Evolutionary conservation across 176 grass and related monocot species (phyloP), one percentile per base, ranked within the genome.

Genomic region (Secale cereale): DNA sequence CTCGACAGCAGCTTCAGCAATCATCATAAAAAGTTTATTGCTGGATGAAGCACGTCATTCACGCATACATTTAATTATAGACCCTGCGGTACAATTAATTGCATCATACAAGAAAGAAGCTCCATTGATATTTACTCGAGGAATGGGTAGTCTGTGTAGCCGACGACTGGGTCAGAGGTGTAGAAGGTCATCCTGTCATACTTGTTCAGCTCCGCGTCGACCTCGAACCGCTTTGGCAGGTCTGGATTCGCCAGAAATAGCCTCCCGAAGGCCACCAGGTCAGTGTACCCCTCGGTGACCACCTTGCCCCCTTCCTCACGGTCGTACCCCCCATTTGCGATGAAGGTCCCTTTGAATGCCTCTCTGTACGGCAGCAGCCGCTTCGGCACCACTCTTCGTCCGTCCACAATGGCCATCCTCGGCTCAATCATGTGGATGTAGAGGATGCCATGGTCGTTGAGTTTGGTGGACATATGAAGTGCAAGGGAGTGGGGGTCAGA

Each of bases 291-390:
- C 20, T 59, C 20, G 7, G 20, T 9, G 20, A 59, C 56, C 19
- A 59, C 56, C 56, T 59, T 59, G 56, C 8, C 56, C 56, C 20
- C 56, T n/a, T 59, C 91, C 26, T 80, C 91, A 41, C 86, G 59
- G n/a, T 88, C 64, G 3, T 91, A 88, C 9, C 86, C 89, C 9
- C 56, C 56, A n/a, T 59, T 59, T 8, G 56, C 56, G 56, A 59
- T 59, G 7, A 59, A 59, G 7, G 56, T 59, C 2, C 56, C 56
- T 6, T 59, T 59, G 20, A 59, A 59, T 2, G 20, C 56, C 7
- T 59, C 56, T n/a, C 56, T 59, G 2, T 59, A 59, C 0, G 56
- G 56, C 2, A 59, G 56, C 7, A 59, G 7, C 7, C 56, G 56
- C 56, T 59, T 59, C 56, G 56, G 56, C 56, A 59, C 56, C 56